phyloP scores from a whole-genome alignment of 257 asterid species.

The Jasminum sambac region DNA sequence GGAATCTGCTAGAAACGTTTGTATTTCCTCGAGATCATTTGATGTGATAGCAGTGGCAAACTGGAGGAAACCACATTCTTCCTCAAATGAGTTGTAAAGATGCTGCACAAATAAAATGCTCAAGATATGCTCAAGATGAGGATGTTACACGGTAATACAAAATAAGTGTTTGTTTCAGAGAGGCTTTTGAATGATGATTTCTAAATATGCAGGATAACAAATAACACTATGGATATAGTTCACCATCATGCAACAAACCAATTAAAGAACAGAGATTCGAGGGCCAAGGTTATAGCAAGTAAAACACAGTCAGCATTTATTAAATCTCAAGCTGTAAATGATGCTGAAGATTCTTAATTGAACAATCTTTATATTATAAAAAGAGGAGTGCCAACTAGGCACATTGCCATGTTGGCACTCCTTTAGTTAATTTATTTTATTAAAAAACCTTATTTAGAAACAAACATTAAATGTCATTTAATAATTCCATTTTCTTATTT shows the following conservation, averaged over 20 bases:
- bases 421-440: too few relatives aligned
- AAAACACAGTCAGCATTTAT: not conserved
- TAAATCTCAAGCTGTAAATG: not conserved
- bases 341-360: not conserved
- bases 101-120: constrained; percentile 49
- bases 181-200: too few relatives aligned
- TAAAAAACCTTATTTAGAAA: too few relatives aligned
- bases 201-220: too few relatives aligned
- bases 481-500: too few relatives aligned
- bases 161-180: not conserved
- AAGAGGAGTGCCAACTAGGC: too few relatives aligned
- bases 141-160: constrained; percentile 20
- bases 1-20: constrained; percentile 83
- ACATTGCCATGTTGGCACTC: too few relatives aligned
- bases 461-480: too few relatives aligned
- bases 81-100: constrained; percentile 82
- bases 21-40: constrained; percentile 91
- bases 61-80: constrained; percentile 72
- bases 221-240: not conserved
- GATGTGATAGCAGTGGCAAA: constrained; percentile 85
- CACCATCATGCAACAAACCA: not conserved
- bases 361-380: too few relatives aligned
- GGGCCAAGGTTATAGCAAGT: not conserved
- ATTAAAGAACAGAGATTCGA: not conserved
- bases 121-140: constrained; percentile 22